Conservation (phyloP, 1,139 yeast genomes). For the Nakaseomyces bracarensis region DNA sequence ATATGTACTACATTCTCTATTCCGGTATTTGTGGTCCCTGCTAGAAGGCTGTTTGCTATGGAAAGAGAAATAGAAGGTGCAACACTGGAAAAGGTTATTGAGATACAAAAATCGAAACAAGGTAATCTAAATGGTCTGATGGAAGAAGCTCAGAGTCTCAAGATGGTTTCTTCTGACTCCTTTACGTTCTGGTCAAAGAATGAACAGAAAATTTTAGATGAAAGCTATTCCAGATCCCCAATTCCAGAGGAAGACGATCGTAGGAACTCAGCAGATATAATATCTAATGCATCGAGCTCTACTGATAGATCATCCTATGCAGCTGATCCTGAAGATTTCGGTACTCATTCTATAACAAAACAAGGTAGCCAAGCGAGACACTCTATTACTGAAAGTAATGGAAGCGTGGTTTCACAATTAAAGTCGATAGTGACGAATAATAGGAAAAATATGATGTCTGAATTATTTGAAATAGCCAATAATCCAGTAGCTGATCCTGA, state of each 20-base stretch:
- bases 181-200: slow-evolving; percentile 5
- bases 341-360: background rate
- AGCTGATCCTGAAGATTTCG: background rate
- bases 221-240: slow-evolving; percentile 2
- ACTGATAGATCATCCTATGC: background rate
- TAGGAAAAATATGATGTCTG: slow-evolving; percentile 3
- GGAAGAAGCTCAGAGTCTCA: background rate
- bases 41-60: slow-evolving; percentile 49
- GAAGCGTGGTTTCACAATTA: background rate
- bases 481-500: background rate
- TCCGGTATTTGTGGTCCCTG: slow-evolving; percentile 63
- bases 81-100: background rate
- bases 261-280: background rate
- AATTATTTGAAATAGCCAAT: background rate
- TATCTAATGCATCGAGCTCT: background rate
- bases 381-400: background rate
- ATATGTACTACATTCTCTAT: slow-evolving; percentile 55
- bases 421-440: background rate
- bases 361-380: background rate
- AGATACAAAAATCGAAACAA: background rate
- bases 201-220: background rate
- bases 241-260: background rate
- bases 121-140: too few species aligned
- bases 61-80: slow-evolving; percentile 30
- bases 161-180: slow-evolving; percentile 1